phyloP scores from a whole-genome alignment of 2,329 filamentous ascomycete genomes.

The Epichloe sp. region DNA sequence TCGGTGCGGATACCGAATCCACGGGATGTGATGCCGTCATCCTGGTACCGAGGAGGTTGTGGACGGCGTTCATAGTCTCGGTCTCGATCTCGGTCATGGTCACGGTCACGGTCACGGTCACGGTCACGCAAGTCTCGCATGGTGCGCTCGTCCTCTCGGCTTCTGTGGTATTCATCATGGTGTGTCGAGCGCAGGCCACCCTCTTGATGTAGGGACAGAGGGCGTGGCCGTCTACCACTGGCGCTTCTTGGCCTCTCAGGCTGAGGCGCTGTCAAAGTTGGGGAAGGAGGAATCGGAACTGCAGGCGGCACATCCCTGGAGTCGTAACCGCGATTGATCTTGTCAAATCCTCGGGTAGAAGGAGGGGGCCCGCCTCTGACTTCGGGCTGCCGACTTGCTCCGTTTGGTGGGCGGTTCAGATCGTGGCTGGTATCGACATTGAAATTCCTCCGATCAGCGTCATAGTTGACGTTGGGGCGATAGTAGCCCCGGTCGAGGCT shows the following conservation, averaged over 20 bases:
- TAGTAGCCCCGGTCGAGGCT: conserved; percentile 43
- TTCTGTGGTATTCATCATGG: conserved; percentile 35
- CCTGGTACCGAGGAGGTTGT: conserved; percentile 25
- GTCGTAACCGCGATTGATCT: conserved; percentile 44
- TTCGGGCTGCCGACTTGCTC: conserved; percentile 24
- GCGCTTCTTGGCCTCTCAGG: conserved; percentile 8
- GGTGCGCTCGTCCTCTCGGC: conserved; percentile 32
- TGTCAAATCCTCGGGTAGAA: conserved; percentile 58
- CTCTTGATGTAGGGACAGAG: conserved; percentile 42
- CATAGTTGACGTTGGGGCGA: conserved; percentile 41
- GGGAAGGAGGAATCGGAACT: conserved; percentile 26
- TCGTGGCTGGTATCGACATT: conserved; percentile 34
- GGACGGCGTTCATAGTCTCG: conserved; percentile 19
- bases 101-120: conserved; percentile 24
- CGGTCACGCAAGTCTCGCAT: conserved; percentile 30
- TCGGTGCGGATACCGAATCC: conserved; percentile 41
- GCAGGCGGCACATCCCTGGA: conserved; percentile 28
- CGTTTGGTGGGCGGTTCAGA: conserved; percentile 28
- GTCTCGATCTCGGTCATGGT: conserved; percentile 12
- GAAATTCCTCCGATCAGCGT: conserved; percentile 31
- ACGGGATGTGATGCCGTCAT: conserved; percentile 32
- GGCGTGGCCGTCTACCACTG: conserved; percentile 21
- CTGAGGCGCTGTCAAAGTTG: conserved; percentile 14
- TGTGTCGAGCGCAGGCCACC: conserved; percentile 27
- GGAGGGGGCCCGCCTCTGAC: conserved; percentile 49